Evolutionary conservation across 768 basidiomycete genomes (phyloP).

Genomic region (Kwoniella heveanensis): DNA sequence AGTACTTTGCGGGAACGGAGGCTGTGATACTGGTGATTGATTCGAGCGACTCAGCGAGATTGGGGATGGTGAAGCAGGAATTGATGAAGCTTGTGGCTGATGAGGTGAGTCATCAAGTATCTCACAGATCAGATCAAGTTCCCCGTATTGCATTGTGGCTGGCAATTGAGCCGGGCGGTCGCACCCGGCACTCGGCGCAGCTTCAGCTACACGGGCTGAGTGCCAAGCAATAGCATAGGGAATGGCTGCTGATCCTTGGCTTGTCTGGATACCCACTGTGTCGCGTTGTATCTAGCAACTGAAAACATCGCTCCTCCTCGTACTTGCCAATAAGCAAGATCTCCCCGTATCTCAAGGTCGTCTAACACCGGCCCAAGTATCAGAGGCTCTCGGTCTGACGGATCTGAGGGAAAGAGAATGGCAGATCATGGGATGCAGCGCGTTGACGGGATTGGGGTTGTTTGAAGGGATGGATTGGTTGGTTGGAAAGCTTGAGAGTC

Average conservation of each 20-base stretch:
- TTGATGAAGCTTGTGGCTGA: slow-evolving; percentile 51
- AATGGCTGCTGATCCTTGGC: background rate
- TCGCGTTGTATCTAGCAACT: slow-evolving; percentile 45
- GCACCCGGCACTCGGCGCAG: too few species aligned
- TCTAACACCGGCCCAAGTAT: slow-evolving; percentile 54
- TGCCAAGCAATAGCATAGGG: too few species aligned
- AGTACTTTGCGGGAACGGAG: slow-evolving; percentile 53
- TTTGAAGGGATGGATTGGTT: slow-evolving; percentile 56
- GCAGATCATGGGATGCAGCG: slow-evolving; percentile 55
- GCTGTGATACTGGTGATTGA: slow-evolving; percentile 56
- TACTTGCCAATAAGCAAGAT: slow-evolving; percentile 56
- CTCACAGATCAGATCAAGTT: too few species aligned
- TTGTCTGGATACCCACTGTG: too few species aligned
- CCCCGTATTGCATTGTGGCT: too few species aligned
- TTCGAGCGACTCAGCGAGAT: slow-evolving; percentile 49
- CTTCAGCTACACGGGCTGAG: too few species aligned
- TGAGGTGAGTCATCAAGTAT: slow-evolving; percentile 38
- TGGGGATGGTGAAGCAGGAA: slow-evolving; percentile 51
- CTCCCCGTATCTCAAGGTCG: slow-evolving; percentile 46
- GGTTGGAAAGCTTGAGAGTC: slow-evolving; percentile 44
- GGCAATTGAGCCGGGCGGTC: too few species aligned
- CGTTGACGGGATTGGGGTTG: slow-evolving; percentile 48
- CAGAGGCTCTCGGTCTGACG: slow-evolving; percentile 54
- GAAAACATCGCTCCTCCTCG: slow-evolving; percentile 46
- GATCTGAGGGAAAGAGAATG: slow-evolving; percentile 54